These are phyloP conservation scores for Vicia faba DNA, from an alignment of 306 rosid species.

Conservation along the genomic window DNA sequence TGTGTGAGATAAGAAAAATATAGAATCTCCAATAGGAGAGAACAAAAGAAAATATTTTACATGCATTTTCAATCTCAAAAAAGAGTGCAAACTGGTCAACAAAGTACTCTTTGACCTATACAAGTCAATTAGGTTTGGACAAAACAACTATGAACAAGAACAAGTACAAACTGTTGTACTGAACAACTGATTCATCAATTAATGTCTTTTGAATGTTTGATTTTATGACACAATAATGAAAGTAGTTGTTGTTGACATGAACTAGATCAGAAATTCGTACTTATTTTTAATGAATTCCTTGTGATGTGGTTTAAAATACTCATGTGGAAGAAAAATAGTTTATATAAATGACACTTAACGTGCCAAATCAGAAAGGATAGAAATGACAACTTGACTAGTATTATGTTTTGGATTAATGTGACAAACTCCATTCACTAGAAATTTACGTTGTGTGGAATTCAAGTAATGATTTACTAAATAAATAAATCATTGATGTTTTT, in stretches of 20 bases:
- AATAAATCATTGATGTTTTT: no score
- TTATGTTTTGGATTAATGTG: neutral
- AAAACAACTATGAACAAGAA: neutral
- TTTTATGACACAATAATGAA: neutral
- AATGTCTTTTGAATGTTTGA: neutral
- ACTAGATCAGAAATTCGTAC: neutral
- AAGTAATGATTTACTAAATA: no score
- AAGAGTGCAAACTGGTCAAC: neutral
- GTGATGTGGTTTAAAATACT: neutral
- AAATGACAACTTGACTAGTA: neutral
- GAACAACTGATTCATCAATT: neutral
- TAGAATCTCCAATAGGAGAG: neutral
- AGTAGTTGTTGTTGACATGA: neutral
- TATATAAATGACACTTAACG: neutral
- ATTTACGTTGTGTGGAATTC: no score
- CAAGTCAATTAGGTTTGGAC: neutral
- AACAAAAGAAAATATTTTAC: neutral
- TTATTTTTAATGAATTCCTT: neutral
- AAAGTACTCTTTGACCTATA: constrained; percentile 1
- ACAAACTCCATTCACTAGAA: no score
- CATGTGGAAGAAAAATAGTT: neutral
- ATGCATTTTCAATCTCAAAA: neutral
- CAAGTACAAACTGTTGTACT: constrained; percentile 9
- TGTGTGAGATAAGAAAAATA: neutral
- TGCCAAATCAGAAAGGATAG: neutral